Evolutionary conservation across 2,329 filamentous ascomycete genomes (phyloP).

Genomic region (Nemania abortiva): DNA sequence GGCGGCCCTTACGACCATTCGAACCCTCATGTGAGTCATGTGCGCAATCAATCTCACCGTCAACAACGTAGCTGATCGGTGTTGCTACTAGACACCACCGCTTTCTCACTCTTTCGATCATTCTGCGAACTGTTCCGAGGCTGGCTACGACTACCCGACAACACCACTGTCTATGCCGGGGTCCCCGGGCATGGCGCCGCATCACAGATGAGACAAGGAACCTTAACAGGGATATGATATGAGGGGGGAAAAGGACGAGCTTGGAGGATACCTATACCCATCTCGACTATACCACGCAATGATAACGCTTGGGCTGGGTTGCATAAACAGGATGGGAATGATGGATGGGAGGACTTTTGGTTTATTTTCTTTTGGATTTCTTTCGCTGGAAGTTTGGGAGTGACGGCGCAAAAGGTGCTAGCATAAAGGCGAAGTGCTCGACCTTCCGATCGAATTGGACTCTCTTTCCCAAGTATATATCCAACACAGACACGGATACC

Average conservation of each 20-base stretch:
- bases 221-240: neutral
- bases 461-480: constrained; percentile 36
- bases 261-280: constrained; percentile 14
- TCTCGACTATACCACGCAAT: constrained; percentile 15
- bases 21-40: constrained; percentile 80
- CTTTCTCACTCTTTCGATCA: constrained; percentile 80
- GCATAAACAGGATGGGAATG: constrained; percentile 39
- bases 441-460: constrained; percentile 42
- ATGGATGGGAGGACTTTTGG: constrained; percentile 21
- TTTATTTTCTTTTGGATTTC: constrained; percentile 9
- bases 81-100: constrained; percentile 75
- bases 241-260: constrained; percentile 8
- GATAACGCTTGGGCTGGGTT: constrained; percentile 33
- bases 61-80: constrained; percentile 64
- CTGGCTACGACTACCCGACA: constrained; percentile 73
- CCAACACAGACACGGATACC: constrained; percentile 29
- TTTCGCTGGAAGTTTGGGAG: constrained; percentile 38
- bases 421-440: constrained; percentile 50
- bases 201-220: constrained; percentile 35
- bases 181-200: constrained; percentile 65
- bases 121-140: constrained; percentile 72
- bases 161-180: constrained; percentile 80
- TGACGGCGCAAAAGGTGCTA: constrained; percentile 41
- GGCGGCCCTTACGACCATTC: constrained; percentile 74
- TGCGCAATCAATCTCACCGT: constrained; percentile 58